Percentiles rank a stretch among this genome's conserved stretches.
These are phyloP conservation scores for Sambucus nigra DNA, from an alignment of 129 eudicot species.

Conservation along the genomic window DNA sequence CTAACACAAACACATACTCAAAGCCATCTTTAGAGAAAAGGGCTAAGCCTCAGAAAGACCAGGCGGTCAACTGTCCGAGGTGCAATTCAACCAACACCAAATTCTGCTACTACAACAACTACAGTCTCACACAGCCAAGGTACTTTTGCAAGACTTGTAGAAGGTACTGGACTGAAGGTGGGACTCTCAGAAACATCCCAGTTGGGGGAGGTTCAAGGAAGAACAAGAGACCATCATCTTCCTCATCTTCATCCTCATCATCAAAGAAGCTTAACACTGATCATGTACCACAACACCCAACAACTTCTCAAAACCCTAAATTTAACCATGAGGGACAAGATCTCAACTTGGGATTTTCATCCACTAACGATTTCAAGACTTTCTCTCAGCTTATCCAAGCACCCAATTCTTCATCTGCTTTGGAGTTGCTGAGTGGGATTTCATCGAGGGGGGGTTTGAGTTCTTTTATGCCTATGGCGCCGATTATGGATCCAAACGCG, in stretches of 20 bases:
- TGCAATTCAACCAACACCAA: conserved; percentile 90
- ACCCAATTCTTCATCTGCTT: conserved; percentile 40
- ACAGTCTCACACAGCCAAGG: conserved; percentile 84
- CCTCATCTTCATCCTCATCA: conserved; percentile 20
- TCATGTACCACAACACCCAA: conserved; percentile 7
- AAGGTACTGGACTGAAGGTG: conserved; percentile 96
- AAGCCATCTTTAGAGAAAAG: conserved; percentile 40
- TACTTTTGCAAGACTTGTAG: conserved; percentile 88
- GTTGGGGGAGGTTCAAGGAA: conserved; percentile 92
- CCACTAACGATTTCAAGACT: conserved; percentile 44
- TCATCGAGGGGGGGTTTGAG: conserved; percentile 42
- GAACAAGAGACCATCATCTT: conserved; percentile 65
- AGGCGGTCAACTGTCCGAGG: conserved; percentile 78
- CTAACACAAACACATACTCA: conserved; percentile 28
- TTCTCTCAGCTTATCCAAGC: conserved; percentile 58
- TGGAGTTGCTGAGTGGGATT: conserved; percentile 61
- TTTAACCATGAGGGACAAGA: conserved; percentile 35
- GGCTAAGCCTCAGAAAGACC: conserved; percentile 52
- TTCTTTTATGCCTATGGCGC: conserved; percentile 53
- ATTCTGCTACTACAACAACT: conserved; percentile 86
- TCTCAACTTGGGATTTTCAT: conserved; percentile 60
- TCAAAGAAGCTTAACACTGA: conserved; percentile 39
- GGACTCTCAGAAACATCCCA: conserved; percentile 76
- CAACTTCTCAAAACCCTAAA: conserved; percentile 44
- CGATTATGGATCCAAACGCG: conserved; percentile 24